Evolutionary conservation across 805 yeast species (phyloP), one percentile per base, ranked within the genome.

Genomic region (Zygoascus biomembranicola): DNA sequence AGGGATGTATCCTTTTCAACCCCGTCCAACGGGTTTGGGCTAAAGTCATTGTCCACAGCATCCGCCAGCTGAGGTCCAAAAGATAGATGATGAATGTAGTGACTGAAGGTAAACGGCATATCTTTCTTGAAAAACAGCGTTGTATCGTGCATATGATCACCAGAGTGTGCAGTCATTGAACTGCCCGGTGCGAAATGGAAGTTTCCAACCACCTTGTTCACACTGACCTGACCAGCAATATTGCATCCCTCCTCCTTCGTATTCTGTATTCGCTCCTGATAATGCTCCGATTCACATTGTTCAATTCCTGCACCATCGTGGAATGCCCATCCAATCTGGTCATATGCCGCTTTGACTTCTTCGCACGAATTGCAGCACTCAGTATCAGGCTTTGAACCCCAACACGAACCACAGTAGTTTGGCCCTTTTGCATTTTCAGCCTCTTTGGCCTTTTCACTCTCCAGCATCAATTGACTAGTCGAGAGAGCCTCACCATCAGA

Each of bases 181-280:
- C 85, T 81, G 43, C 99, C 99, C 3, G 99, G 98, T 0, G 97
- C 97, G 76, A 94, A 90, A 72, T 94, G 98, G 58, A 94, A 71
- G 63, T 88, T 86, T 48, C 99, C 99, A 20, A 85, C 83, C 45
- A 94, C 85, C 70, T 95, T 81, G 69, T 87, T 87, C 64, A 94
- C 80, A 60, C 80, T 73, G 6, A 95, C 84, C 20, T 78, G 74
- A 32, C 99, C 99, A 57, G 78, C 77, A 43, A 94, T 76, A 59
- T 95, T 78, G 70, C 99, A 94, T 28, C 99, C 99, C 70, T 92
- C 96, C 54, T 75, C 65, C 51, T 87, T 71, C 61, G 84, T 77
- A 14, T 75, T 77, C 50, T 73, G 75, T 51, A 90, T 68, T 44
- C 71, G 74, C n/a, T 73, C 63, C 28, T 88, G 95, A 67, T 87